A percentile compares a stretch with the other conserved stretches of the same genome.
Conservation (phyloP, 805 yeast genomes). For the Yamadazyma laniorum region DNA sequence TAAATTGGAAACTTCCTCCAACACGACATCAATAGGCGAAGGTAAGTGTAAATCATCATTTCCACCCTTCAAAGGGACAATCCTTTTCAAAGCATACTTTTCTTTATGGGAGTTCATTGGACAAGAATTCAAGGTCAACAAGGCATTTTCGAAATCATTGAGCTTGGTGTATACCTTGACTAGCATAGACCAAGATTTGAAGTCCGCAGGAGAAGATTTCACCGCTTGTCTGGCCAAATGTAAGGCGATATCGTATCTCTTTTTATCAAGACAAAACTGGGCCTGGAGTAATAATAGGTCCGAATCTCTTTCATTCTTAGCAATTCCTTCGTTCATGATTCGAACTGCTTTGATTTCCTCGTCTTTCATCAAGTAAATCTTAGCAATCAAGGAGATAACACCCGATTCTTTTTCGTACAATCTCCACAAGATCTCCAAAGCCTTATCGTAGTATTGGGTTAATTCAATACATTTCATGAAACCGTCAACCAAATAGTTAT, state of each 20-base stretch:
- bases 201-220: slow-evolving; percentile 71
- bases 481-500: slow-evolving; percentile 75
- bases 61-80: slow-evolving; percentile 49
- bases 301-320: slow-evolving; percentile 51
- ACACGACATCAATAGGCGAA: slow-evolving; percentile 67
- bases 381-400: slow-evolving; percentile 58
- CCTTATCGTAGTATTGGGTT: slow-evolving; percentile 64
- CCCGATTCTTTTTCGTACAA: slow-evolving; percentile 52
- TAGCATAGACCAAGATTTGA: slow-evolving; percentile 68
- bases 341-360: slow-evolving; percentile 61
- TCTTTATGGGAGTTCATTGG: slow-evolving; percentile 80
- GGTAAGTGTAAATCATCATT: slow-evolving; percentile 67
- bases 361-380: slow-evolving; percentile 50
- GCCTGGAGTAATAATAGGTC: slow-evolving; percentile 56
- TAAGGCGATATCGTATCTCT: slow-evolving; percentile 54
- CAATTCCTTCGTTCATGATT: slow-evolving; percentile 50
- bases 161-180: slow-evolving; percentile 61
- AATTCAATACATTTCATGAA: slow-evolving; percentile 61
- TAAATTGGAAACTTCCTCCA: slow-evolving; percentile 65
- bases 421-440: slow-evolving; percentile 54
- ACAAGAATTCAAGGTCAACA: slow-evolving; percentile 71
- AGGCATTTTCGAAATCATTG: slow-evolving; percentile 68
- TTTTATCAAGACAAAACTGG: slow-evolving; percentile 53
- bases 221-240: slow-evolving; percentile 63
- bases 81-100: slow-evolving; percentile 57